Evolutionary conservation across 345 rosid species (phyloP), one percentile per base, ranked within the genome.

Genomic region (Salix arbutifolia): DNA sequence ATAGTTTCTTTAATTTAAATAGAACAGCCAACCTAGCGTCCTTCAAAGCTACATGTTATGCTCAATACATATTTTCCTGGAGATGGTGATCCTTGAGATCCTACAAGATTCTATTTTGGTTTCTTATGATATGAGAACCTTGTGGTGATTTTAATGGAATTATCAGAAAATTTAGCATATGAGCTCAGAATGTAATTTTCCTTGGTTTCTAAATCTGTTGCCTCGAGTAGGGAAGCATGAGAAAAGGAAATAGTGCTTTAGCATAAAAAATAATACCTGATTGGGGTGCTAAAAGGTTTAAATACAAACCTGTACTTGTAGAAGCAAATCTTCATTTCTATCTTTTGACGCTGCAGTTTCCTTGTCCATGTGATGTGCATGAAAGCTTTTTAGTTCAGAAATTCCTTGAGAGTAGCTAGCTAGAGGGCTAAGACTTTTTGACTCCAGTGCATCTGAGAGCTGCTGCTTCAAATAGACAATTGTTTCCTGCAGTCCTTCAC

Each of bases 401-500:
- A 85, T 69, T 65, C 81, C 71, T 72, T 83, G 89, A 3, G 88
- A 89, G 77, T 68, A 79, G 78, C 77, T 80, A 28, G 84, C 78
- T n/a, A 70, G 61, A 5, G 87, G 78, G 50, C 86, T 85, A 42
- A 56, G 21, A 79, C 80, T 83, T 77, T 76, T 83, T 31, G 70
- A 79, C 76, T 93, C 91, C 77, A 84, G 78, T 17, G 90, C 90
- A 77, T 91, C 91, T 10, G 87, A 71, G 74, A 91, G 91, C 88
- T 93, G 91, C 77, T 85, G 92, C 87, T 89, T 91, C 80, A 96
- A 82, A 70, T 87, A 86, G 82, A 82, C 83, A 69, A 92, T 74
- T 26, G 88, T 90, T 82, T 85, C 95, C 74, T 92, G 92, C 80
- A 88, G 81, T 75, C 70, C 89, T 86, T 91, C 90, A 70, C 96